phyloP scores from a whole-genome alignment of 805 yeast species.

The Ogataea ganodermae region DNA sequence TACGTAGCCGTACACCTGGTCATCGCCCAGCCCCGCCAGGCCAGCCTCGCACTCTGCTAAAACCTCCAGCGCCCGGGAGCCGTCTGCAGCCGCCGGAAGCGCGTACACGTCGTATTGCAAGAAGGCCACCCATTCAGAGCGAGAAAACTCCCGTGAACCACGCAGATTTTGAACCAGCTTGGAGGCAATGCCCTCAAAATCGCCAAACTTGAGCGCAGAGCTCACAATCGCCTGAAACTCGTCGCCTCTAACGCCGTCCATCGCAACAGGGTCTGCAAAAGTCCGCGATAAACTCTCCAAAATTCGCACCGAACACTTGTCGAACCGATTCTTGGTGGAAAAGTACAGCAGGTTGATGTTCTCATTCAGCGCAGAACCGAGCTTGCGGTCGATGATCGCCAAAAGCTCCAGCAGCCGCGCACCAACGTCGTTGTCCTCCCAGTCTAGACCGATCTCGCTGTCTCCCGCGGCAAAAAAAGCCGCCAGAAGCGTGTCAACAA shows the following conservation, averaged over 20 bases:
- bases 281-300: conserved; percentile 22
- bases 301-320: conserved; percentile 24
- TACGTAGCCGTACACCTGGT: conserved; percentile 28
- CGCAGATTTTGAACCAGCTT: conserved; percentile 20
- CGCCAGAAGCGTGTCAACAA: conserved; percentile 19
- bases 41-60: conserved; percentile 26
- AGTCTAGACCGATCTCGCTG: conserved; percentile 29
- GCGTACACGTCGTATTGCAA: conserved; percentile 26
- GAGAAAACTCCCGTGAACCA: conserved; percentile 15
- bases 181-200: conserved; percentile 17
- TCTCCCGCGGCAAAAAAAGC: conserved; percentile 33
- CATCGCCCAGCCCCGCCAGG: conserved; percentile 15
- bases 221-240: conserved; percentile 30
- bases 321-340: conserved; percentile 31
- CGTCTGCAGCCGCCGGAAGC: conserved; percentile 11
- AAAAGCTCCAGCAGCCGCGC: conserved; percentile 21
- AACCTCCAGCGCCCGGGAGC: conserved; percentile 37
- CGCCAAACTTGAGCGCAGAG: conserved; percentile 27
- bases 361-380: conserved; percentile 23
- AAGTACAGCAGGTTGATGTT: conserved; percentile 35
- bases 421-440: conserved; percentile 30
- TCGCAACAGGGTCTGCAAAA: conserved; percentile 3
- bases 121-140: conserved; percentile 30
- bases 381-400: conserved; percentile 21
- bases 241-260: conserved; percentile 26